These are phyloP conservation scores for Pancytospora philotis DNA, from an alignment of 371 early-diverging fungal species.

Conservation along the genomic window DNA sequence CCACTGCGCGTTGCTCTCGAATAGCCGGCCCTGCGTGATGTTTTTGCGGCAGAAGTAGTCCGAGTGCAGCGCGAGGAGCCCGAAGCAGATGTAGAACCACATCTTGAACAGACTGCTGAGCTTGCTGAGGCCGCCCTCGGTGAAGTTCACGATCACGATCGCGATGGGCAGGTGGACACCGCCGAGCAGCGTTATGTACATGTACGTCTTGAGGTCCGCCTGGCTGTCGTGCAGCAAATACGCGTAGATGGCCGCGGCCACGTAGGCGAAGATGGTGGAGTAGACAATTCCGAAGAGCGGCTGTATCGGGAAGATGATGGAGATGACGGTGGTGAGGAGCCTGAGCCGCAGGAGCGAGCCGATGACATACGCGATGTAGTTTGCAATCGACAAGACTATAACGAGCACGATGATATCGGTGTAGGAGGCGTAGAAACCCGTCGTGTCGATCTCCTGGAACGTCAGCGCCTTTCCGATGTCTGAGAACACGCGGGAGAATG, in stretches of 20 bases:
- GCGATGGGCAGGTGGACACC: background rate
- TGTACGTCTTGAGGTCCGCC: background rate
- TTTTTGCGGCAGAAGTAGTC: constrained; percentile 1
- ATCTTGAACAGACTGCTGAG: background rate
- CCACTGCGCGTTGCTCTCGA: background rate
- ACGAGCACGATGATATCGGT: background rate
- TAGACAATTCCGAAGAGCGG: background rate
- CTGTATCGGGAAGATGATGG: background rate
- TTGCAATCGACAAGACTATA: background rate
- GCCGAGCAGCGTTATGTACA: constrained; percentile 3
- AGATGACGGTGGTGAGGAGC: background rate
- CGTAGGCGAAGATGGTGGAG: background rate
- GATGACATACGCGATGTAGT: background rate
- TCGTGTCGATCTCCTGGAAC: too few relatives aligned
- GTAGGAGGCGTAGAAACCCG: too few relatives aligned
- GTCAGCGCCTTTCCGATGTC: too few relatives aligned
- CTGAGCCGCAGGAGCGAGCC: background rate
- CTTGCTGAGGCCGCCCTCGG: too few relatives aligned
- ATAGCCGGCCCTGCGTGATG: background rate
- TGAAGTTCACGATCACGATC: too few relatives aligned
- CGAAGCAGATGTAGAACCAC: constrained; percentile 3
- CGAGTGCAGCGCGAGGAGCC: constrained; percentile 9
- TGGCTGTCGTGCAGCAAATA: background rate
- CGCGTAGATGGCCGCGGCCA: background rate
- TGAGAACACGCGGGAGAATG: too few relatives aligned